Percentiles rank a stretch among this genome's conserved stretches.
These are phyloP conservation scores for Nemania diffusa DNA, from an alignment of 2,329 filamentous ascomycete species.

Conservation along the genomic window DNA sequence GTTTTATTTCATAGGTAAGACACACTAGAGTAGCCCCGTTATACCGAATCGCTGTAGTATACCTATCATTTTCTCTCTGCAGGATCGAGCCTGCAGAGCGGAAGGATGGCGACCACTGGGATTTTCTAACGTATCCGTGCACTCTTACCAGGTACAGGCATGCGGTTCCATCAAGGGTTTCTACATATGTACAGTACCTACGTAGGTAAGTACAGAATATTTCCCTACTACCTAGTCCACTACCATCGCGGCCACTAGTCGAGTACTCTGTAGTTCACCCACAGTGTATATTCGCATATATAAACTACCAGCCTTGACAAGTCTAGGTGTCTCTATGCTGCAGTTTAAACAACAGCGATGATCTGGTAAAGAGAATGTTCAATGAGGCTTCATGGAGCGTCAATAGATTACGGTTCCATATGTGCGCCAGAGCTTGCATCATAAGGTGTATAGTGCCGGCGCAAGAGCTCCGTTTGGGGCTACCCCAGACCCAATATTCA, in stretches of 20 bases:
- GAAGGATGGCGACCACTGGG: slow-evolving; percentile 21
- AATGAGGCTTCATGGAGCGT: slow-evolving; percentile 8
- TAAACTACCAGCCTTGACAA: no score
- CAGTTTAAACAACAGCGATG: neutral
- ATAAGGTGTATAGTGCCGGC: slow-evolving; percentile 22
- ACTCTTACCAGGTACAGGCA: slow-evolving; percentile 5
- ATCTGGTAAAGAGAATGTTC: neutral
- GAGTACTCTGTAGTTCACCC: no score
- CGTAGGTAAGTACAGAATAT: neutral
- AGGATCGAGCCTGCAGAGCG: slow-evolving; percentile 17
- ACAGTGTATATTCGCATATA: neutral
- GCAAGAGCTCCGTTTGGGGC: slow-evolving; percentile 22
- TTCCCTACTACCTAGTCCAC: neutral
- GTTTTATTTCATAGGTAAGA: slow-evolving; percentile 10
- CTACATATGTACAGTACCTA: neutral
- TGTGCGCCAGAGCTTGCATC: slow-evolving; percentile 15
- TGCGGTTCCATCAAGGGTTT: neutral
- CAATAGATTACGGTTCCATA: slow-evolving; percentile 8
- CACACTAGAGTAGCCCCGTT: neutral
- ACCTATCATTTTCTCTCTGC: slow-evolving; percentile 1
- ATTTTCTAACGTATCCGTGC: slow-evolving; percentile 6
- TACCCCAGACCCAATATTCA: slow-evolving; percentile 14
- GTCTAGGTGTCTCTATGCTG: neutral
- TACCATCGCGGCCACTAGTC: no score
- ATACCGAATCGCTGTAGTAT: slow-evolving; percentile 9